Evolutionary conservation across 1,139 yeast genomes (phyloP).

Genomic region (Blastobotrys indianensis): DNA sequence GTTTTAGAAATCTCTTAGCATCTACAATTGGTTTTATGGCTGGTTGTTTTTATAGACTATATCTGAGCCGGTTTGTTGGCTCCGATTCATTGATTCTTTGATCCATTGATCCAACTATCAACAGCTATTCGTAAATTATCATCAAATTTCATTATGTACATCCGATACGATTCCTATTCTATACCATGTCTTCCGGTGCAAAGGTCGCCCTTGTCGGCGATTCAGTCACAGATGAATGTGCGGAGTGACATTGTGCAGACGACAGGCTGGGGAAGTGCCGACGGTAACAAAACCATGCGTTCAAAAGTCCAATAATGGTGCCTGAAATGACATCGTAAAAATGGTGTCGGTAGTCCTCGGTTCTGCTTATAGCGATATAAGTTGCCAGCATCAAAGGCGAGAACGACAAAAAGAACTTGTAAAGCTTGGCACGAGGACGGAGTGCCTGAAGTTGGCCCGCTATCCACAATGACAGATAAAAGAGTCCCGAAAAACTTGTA

Average conservation of each 20-base stretch:
- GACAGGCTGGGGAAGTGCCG: slow-evolving; percentile 22
- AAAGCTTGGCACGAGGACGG: slow-evolving; percentile 32
- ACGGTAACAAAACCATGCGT: slow-evolving; percentile 46
- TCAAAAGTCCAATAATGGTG: slow-evolving; percentile 42
- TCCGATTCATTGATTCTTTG: background rate
- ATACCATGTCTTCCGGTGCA: background rate
- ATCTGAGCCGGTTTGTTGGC: background rate
- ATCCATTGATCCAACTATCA: too few species aligned
- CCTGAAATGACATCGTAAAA: slow-evolving; percentile 64
- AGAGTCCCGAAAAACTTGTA: slow-evolving; percentile 58
- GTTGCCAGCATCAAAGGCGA: slow-evolving; percentile 28
- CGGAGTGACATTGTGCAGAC: slow-evolving; percentile 20
- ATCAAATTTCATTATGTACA: background rate
- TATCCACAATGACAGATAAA: slow-evolving; percentile 59
- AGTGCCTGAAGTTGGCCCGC: slow-evolving; percentile 48
- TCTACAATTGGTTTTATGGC: too few species aligned
- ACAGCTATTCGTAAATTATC: background rate
- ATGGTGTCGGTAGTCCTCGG: slow-evolving; percentile 70
- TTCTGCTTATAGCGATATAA: slow-evolving; percentile 26
- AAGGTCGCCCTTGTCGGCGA: background rate
- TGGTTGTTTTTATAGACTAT: too few species aligned
- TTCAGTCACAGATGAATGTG: slow-evolving; percentile 4
- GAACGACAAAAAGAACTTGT: slow-evolving; percentile 27
- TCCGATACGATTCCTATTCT: background rate
- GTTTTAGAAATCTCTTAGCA: too few species aligned